Base-by-base conservation (phyloP, 2,329 filamentous ascomycete genomes). In the Diaporthe aspalathi region DNA sequence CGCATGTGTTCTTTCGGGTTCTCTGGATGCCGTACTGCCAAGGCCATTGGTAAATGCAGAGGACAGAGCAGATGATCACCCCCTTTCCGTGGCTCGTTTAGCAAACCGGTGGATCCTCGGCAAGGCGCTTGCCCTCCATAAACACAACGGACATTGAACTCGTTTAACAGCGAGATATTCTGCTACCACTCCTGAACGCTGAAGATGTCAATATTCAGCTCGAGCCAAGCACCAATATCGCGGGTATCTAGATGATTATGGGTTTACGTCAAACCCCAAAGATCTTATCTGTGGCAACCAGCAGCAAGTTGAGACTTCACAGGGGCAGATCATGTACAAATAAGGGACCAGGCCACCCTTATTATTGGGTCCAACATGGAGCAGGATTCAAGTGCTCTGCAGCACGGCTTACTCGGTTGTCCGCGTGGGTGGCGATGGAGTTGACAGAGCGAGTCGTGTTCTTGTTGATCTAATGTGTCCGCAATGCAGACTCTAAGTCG, bases 151-250 rank as follows among this genome's bases (percentile, higher is more conserved):
- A n/a, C n/a, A n/a, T n/a, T n/a, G n/a, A 24, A 45, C 16, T 45
- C 40, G 12, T 45, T 45, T 45, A 60, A 60, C 8, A 40, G 35
- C 54, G 54, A 57, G 32, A 57, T 57, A 57, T 57, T 57, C n/a
- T 57, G 54, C 54, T 57, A 57, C 43, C 54, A 43, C n/a, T 22
- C 35, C 7, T 17, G 35, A 11, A 40, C 7, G n/a, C 4, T 27
- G 4, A 40, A n/a, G 17, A 3, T 27, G 5, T 20, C 24, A 29
- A 9, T 9, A 12, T 32, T 5, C 24, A 8, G 32, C 29, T 47
- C 16, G 17, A 62, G 17, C 17, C 22, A 16, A 45, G 43, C 24
- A 17, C 7, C 7, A 20, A 43, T 2, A 45, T 9, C 7, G 7
- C 56, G 2, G 20, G 11, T 32, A 63, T 35, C 3, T 12, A 17